Evolutionary conservation across 345 rosid species (phyloP).

Genomic region (Conringia planisiliqua): DNA sequence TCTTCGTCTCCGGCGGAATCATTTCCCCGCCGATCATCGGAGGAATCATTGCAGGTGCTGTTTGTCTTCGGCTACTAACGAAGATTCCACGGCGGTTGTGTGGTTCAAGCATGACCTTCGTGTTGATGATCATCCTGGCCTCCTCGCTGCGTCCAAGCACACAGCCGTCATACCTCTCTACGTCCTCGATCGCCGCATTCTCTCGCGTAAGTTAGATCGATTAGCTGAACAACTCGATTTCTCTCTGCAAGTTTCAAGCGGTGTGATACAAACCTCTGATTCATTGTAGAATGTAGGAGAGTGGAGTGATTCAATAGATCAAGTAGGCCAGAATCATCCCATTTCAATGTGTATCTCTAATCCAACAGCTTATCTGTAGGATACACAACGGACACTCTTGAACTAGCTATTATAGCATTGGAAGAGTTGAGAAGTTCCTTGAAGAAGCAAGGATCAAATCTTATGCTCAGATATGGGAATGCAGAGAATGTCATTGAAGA

Average conservation of each 20-base stretch:
- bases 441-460: constrained; percentile 61
- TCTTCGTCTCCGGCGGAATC: constrained; percentile 9
- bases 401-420: constrained; percentile 61
- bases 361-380: constrained; percentile 40
- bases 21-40: background rate
- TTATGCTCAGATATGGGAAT: constrained; percentile 73
- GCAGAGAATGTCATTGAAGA: constrained; percentile 58
- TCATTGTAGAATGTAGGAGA: too few species aligned
- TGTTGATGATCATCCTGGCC: constrained; percentile 79
- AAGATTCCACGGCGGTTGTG: constrained; percentile 52
- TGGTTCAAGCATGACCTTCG: constrained; percentile 98
- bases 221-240: background rate
- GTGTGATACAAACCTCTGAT: too few species aligned
- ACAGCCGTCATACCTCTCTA: constrained; percentile 60
- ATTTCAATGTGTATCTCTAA: background rate
- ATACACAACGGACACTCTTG: constrained; percentile 69
- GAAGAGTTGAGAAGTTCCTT: constrained; percentile 57
- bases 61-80: constrained; percentile 9
- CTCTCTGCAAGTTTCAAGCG: background rate
- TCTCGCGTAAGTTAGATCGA: constrained; percentile 46
- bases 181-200: constrained; percentile 73
- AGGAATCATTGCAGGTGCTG: constrained; percentile 21
- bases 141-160: constrained; percentile 48
- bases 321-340: too few species aligned
- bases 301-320: too few species aligned